Base-by-base conservation (phyloP, 257 asterid genomes). In the Fraxinus anomala region DNA sequence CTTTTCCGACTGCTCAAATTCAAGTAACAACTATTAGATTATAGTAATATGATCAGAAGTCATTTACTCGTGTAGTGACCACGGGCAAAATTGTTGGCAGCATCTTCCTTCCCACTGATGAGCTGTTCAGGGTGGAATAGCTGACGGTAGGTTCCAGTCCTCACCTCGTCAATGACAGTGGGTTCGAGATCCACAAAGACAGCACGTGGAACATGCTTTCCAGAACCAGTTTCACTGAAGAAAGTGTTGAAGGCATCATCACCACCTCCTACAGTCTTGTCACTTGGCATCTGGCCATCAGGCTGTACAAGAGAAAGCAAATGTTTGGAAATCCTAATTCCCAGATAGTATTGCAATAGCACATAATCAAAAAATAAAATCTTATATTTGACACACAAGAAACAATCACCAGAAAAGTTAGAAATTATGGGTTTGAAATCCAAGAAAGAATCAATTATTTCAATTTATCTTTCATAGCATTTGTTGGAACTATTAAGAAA, bases 161-260 rank as follows among this genome's bases (percentile, higher is more conserved):
- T 77, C 39, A 82, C 86, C 74, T 85, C 88, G 67, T 85, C 88
- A 44, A 85, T 85, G 37, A 85, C 88, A 63, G 84, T 82, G 66
- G 88, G 86, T 37, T 85, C 88, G 47, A 85, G 88, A 71, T 85
- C 88, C 68, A 85, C 84, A 73, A 85, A 85, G 72, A 85, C 78
- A 23, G 88, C 88, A 73, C 88, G 86, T 14, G 88, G 88, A 2
- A 85, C 88, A 19, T 85, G 88, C 88, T 82, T 85, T 26, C 88
- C 86, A 6, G 83, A 80, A 24, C 86, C 86, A 71, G 88, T 85
- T 75, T 85, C 88, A 44, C 88, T 85, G 67, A 85, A 85, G 83
- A 85, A 82, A 42, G 88, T 82, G 86, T 85, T 82, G 82, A 85
- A 85, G 39, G 88, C 88, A 82, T 85, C 88, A 71, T 85, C 82